phyloP scores from a whole-genome alignment of 140 eudicot species.

The Anethum foeniculum region DNA sequence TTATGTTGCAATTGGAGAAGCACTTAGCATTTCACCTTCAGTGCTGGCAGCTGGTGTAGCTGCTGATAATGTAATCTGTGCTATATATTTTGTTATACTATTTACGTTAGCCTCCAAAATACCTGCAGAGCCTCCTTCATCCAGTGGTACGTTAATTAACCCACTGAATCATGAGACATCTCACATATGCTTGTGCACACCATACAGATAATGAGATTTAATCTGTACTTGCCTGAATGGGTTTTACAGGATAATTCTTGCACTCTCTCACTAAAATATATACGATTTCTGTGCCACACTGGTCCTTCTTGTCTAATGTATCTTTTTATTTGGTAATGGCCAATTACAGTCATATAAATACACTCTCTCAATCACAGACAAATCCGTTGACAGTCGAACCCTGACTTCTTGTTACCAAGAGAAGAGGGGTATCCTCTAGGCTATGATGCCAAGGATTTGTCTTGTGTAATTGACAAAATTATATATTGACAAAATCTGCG shows the following conservation, averaged over 20 bases:
- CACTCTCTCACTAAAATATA: no score
- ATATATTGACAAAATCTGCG: background rate
- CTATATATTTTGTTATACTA: slow-evolving; percentile 53
- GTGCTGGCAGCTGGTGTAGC: slow-evolving; percentile 92
- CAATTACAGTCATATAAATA: background rate
- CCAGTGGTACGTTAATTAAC: slow-evolving; percentile 29
- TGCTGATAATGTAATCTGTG: slow-evolving; percentile 83
- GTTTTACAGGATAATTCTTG: background rate
- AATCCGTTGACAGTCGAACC: background rate
- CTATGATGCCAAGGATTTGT: background rate
- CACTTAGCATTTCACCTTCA: slow-evolving; percentile 66
- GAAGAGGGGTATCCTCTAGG: background rate
- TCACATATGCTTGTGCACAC: background rate
- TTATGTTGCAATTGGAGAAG: slow-evolving; percentile 69
- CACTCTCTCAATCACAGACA: background rate
- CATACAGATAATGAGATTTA: background rate
- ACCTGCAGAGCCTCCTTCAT: slow-evolving; percentile 48
- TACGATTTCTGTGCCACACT: background rate
- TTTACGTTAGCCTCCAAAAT: slow-evolving; percentile 70
- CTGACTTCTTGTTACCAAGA: background rate
- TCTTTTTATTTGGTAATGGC: background rate
- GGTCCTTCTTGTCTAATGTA: background rate
- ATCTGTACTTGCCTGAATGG: background rate
- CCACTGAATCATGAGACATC: background rate
- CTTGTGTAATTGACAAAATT: background rate